Base-by-base conservation (phyloP, 2,329 filamentous ascomycete genomes). In the Penicillium concentricum region DNA sequence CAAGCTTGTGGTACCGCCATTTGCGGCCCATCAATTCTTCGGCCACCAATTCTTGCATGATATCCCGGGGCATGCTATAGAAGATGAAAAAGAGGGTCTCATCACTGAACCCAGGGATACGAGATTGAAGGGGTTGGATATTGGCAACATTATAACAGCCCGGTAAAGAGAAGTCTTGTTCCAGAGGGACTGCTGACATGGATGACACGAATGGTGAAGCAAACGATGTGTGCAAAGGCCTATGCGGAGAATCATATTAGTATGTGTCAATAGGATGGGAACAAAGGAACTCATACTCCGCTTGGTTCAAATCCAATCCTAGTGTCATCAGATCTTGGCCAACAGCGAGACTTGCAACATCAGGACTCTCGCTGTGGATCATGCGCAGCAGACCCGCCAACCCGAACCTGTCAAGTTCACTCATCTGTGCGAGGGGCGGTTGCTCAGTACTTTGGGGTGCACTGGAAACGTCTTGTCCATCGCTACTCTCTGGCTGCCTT, bases 61-160 rank as follows among this genome's bases (percentile, higher is more conserved):
- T 81, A 66, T 88, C 85, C 57, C 84, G 78, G 15, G 86, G 85
- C 75, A 84, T 83, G 60, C 84, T 85, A 73, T 88, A 89, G 78
- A 89, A 89, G 58, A 88, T 87, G 67, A 84, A 86, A 69, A 89
- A 87, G 5, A 89, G 76, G 0, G 86, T 88, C 69, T 89, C 86
- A 61, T 85, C 80, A 41, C 79, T 82, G 70, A 87, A 86, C 53
- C 81, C 82, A 4, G 78, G 74, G 62, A 87, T 82, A 57, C 85
- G 83, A 46, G 78, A 77, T 53, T 83, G 79, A 20, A 88, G 74
- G 8, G 83, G 80, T 49, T 86, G 86, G 12, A 88, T 85, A 65
- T 88, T 89, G 54, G 81, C 82, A 10, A 89, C 86, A 12, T 79
- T 84, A 69, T 89, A 89, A 57, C 85, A 87, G 38, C 79, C 75